phyloP scores from a whole-genome alignment of 129 eudicot genomes.

The Lactuca saligna region DNA sequence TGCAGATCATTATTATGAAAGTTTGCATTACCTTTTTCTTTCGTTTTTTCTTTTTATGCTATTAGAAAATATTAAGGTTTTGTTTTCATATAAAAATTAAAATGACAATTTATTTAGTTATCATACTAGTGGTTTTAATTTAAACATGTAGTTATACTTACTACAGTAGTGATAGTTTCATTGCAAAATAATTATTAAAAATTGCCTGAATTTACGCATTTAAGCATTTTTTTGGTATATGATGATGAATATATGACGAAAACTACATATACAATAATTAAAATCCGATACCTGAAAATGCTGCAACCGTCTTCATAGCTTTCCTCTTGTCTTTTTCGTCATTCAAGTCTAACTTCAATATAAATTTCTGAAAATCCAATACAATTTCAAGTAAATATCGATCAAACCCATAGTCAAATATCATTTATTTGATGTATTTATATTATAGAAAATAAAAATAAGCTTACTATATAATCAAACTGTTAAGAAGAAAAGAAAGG shows the following conservation, averaged over 20 bases:
- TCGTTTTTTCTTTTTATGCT: not conserved
- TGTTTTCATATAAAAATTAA: too few species aligned
- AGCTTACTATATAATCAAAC: not conserved
- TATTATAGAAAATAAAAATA: not conserved
- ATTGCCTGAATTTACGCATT: not conserved
- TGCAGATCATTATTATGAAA: too few species aligned
- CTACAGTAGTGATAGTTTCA: not conserved
- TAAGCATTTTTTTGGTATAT: not conserved
- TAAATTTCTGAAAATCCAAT: conserved; percentile 33
- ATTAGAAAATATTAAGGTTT: not conserved
- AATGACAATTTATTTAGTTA: too few species aligned
- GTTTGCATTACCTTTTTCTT: too few species aligned
- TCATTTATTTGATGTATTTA: not conserved
- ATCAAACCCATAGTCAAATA: not conserved
- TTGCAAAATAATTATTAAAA: not conserved
- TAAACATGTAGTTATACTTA: not conserved
- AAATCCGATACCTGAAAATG: conserved; percentile 36
- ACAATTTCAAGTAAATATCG: not conserved
- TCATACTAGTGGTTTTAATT: too few species aligned
- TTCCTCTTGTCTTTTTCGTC: conserved; percentile 50
- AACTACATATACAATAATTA: not conserved
- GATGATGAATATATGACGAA: not conserved
- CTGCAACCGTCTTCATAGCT: conserved; percentile 50
- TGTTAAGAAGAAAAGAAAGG: not conserved
- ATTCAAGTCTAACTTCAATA: conserved; percentile 40